A percentile compares a stretch with the other conserved stretches of the same genome.
Conservation (phyloP, 169 alveolate genomes). For the Babesia bigemina region DNA sequence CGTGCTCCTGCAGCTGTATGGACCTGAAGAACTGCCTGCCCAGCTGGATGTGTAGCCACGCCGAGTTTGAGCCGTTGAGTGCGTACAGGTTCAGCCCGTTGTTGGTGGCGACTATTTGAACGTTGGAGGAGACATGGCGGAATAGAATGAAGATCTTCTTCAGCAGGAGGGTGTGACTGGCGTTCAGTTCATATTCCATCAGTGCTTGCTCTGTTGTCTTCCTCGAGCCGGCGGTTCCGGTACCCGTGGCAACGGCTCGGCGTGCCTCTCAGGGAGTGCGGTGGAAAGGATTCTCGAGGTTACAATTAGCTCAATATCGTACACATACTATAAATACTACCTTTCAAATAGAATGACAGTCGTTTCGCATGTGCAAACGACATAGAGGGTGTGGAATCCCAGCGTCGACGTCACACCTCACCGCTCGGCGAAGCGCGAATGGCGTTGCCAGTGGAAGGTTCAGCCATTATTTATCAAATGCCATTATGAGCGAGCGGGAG, state of each 20-base stretch:
- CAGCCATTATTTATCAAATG: no score
- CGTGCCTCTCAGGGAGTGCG: no score
- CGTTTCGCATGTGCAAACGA: neutral
- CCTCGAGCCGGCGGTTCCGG: neutral
- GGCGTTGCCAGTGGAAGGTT: no score
- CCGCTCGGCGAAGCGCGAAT: no score
- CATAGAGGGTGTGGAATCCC: neutral
- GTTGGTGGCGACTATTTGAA: constrained; percentile 56
- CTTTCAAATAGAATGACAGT: neutral
- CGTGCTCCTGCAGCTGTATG: constrained; percentile 18
- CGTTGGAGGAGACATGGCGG: constrained; percentile 52
- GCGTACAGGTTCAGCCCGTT: constrained; percentile 66
- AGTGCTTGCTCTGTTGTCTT: neutral
- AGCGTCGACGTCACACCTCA: neutral
- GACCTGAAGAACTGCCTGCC: constrained; percentile 51
- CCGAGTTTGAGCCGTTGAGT: constrained; percentile 61
- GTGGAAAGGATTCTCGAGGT: no score
- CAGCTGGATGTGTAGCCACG: constrained; percentile 65
- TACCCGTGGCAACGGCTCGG: neutral
- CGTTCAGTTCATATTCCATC: constrained; percentile 69
- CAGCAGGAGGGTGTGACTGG: constrained; percentile 45
- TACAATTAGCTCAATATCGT: no score
- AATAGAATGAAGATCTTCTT: constrained; percentile 58
- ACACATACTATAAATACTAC: neutral
- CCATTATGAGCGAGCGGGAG: no score